A percentile compares a stretch with the other conserved stretches of the same genome.
Evolutionary conservation across 345 rosid species (phyloP).

Genomic region (Heritiera littoralis): DNA sequence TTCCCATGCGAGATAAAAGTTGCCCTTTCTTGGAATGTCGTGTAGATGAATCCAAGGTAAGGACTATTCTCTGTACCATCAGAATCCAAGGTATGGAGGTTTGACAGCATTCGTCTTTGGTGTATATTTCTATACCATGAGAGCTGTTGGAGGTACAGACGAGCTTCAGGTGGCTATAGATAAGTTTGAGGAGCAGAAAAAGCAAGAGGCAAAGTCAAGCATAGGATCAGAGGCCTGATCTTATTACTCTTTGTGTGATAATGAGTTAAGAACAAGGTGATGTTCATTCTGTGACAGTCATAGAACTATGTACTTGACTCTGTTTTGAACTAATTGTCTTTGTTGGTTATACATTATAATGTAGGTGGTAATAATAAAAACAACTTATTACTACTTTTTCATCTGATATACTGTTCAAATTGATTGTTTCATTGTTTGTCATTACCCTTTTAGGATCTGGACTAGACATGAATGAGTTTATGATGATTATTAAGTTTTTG

Average conservation of each 20-base stretch:
- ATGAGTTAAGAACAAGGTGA: not conserved
- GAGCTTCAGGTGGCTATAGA: conserved; percentile 89
- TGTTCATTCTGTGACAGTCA: not conserved
- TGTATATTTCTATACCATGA: conserved; percentile 93
- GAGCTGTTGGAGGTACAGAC: conserved; percentile 88
- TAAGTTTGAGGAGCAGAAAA: conserved; percentile 71
- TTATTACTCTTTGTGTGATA: not conserved
- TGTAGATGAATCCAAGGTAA: conserved; percentile 85
- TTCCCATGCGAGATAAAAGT: conserved; percentile 94
- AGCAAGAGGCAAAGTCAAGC: conserved; percentile 26
- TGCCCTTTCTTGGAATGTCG: conserved; percentile 97
- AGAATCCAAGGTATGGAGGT: too few relatives aligned
- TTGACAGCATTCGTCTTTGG: conserved; percentile 75
- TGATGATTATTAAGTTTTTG: too few relatives aligned
- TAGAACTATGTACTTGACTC: not conserved
- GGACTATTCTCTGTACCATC: conserved; percentile 80
- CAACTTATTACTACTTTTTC: not conserved
- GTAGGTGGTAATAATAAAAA: not conserved
- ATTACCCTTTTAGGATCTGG: not conserved
- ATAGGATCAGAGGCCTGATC: not conserved
- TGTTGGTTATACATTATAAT: conserved; percentile 9
- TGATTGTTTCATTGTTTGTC: not conserved
- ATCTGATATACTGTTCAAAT: not conserved
- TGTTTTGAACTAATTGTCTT: not conserved
- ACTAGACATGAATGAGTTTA: not conserved